Evolutionary conservation across 2,329 filamentous ascomycete genomes (phyloP), one percentile per base, ranked within the genome.

Genomic region (Ophiostoma sp.): DNA sequence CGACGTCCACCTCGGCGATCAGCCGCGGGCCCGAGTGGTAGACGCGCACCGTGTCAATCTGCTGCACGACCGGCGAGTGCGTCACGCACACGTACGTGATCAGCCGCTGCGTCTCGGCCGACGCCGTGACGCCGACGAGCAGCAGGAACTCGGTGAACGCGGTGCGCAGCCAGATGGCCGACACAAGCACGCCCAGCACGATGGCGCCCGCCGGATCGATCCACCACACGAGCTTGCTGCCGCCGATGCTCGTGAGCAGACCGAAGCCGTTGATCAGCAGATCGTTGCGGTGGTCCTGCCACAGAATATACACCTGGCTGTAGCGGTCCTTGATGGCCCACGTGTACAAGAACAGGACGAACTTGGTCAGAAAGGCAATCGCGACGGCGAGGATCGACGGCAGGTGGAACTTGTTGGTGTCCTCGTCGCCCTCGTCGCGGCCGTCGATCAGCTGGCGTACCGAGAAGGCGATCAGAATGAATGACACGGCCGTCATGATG

Each of bases 31-130:
- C 94, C 6, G 89, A 92, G 79, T 97, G 93, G 79, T 97, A 98
- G 0, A 93, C 92, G 66, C 95, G 87, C 3, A 98, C 95, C 1
- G 95, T 99, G 78, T 99, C 95, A 76, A 99, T 96, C 74, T 92
- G 91, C 68, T 83, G 84, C 76, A 99, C 92, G 45, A 84, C 79
- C 0, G 90, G 86, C 45, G 91, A 93, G 80, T 98, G 95, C 8
- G 94, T 98, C 81, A 98, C 88, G 82, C 91, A 93, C 73, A 96
- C 91, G 79, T 99, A 99, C 0, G 95, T 98, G 76, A 98, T 96
- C 73, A 97, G 88, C 78, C 97, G 93, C 78, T 97, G 88, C 76
- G 88, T 93, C 74, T 92, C 87, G 8, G 92, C 91, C 67, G 92
- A 89, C 1, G 94, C 93, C 0, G 90, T 90, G 2, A 96, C 91